Evolutionary conservation across 2,329 filamentous ascomycete genomes (phyloP).

Genomic region (Lachnellula cervina): DNA sequence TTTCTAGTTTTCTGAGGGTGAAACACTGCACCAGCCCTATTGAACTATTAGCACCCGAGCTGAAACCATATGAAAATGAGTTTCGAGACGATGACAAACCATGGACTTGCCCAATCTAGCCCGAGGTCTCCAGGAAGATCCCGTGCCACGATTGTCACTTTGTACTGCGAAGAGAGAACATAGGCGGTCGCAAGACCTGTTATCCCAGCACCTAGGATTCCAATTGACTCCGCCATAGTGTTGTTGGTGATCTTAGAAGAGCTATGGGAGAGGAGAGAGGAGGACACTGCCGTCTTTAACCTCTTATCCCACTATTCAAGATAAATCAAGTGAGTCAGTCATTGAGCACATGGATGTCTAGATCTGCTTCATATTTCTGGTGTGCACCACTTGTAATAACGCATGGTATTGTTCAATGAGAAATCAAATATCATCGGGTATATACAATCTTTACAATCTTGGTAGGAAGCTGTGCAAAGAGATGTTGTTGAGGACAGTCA

Average conservation of each 20-base stretch:
- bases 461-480: too few species aligned
- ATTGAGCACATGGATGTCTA: too few species aligned
- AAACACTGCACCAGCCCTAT: constrained; percentile 26
- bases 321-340: too few species aligned
- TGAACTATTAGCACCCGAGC: neutral
- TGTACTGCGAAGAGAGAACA: constrained; percentile 18
- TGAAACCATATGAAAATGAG: neutral
- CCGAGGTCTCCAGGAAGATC: constrained; percentile 24
- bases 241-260: neutral
- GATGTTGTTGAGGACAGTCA: too few species aligned
- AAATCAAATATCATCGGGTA: too few species aligned
- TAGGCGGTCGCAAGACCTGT: constrained; percentile 24
- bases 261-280: too few species aligned
- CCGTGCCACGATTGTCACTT: constrained; percentile 23
- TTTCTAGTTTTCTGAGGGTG: constrained; percentile 20
- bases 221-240: constrained; percentile 14
- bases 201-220: constrained; percentile 24
- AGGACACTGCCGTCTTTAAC: too few species aligned
- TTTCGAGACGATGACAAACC: constrained; percentile 10
- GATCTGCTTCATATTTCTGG: too few species aligned
- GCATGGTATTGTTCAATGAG: too few species aligned
- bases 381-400: too few species aligned
- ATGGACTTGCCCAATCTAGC: constrained; percentile 25
- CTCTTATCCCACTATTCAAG: neutral
- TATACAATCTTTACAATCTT: too few species aligned